Evolutionary conservation across 805 yeast species (phyloP).

Genomic region (Cyberlindnera suaveolens): DNA sequence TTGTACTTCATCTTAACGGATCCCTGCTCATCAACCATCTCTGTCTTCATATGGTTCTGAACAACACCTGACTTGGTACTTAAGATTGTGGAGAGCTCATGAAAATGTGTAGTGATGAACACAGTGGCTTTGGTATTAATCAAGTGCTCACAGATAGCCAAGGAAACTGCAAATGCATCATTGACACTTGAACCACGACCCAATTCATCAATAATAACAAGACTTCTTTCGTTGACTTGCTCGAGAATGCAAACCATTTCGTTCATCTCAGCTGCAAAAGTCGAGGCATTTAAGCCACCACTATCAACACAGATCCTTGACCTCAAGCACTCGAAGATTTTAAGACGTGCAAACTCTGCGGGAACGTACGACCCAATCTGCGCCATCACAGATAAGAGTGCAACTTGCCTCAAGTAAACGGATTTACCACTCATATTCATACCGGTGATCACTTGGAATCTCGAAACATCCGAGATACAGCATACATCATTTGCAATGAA

Average conservation of each 20-base stretch:
- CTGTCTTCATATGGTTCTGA: conserved; percentile 32
- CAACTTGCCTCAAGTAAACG: conserved; percentile 46
- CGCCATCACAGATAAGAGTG: conserved; percentile 42
- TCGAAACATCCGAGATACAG: conserved; percentile 28
- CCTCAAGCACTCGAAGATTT: conserved; percentile 32
- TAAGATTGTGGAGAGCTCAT: conserved; percentile 33
- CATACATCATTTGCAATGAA: conserved; percentile 36
- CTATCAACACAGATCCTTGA: conserved; percentile 34
- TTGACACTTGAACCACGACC: conserved; percentile 46
- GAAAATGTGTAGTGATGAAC: conserved; percentile 41
- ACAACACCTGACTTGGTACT: conserved; percentile 28
- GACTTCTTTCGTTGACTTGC: conserved; percentile 24
- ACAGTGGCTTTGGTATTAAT: conserved; percentile 25
- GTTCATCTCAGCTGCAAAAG: conserved; percentile 41
- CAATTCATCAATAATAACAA: conserved; percentile 48
- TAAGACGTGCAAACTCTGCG: conserved; percentile 37
- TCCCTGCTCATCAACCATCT: conserved; percentile 11
- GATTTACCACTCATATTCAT: conserved; percentile 64
- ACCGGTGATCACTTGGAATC: conserved; percentile 48
- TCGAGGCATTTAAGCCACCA: conserved; percentile 28
- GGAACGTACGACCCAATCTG: conserved; percentile 54
- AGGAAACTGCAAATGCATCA: conserved; percentile 49
- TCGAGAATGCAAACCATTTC: conserved; percentile 41
- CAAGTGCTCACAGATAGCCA: conserved; percentile 36
- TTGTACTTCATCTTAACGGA: conserved; percentile 28